Percentiles rank a stretch among this genome's conserved stretches.
phyloP scores from a whole-genome alignment of 495 filamentous ascomycete species.

The Neurospora sp. region DNA sequence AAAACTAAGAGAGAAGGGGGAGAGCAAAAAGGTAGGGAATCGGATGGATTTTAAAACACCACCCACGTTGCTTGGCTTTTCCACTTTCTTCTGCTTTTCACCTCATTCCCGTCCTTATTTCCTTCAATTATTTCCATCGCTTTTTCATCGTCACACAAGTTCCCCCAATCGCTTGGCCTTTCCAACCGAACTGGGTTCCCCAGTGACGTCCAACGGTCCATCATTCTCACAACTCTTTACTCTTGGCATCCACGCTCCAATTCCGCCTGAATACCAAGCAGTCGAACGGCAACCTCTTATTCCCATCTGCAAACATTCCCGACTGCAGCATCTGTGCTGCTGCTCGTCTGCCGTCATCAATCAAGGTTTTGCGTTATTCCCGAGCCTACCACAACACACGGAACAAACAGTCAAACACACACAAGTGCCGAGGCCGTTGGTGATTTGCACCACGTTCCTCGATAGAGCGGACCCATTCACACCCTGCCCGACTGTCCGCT shows the following conservation, averaged over 20 bases:
- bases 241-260: not conserved
- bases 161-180: not conserved
- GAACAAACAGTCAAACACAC: not conserved
- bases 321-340: not conserved
- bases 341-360: not conserved
- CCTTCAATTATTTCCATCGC: not conserved
- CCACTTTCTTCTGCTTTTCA: not conserved
- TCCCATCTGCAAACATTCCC: not conserved
- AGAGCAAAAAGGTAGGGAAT: not conserved
- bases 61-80: not conserved
- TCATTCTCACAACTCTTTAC: not conserved
- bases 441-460: not conserved
- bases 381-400: not conserved
- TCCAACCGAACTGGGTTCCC: not conserved
- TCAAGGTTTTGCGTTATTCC: not conserved
- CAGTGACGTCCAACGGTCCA: not conserved
- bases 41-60: not conserved
- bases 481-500: not conserved
- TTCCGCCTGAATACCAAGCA: not conserved
- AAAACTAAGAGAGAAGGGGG: not conserved
- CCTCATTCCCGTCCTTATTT: conserved; percentile 2
- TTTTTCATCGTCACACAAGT: not conserved
- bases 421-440: not conserved
- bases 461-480: not conserved
- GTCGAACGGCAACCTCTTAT: not conserved